Conservation (phyloP, 306 rosid species). For the Ceratonia siliqua region DNA sequence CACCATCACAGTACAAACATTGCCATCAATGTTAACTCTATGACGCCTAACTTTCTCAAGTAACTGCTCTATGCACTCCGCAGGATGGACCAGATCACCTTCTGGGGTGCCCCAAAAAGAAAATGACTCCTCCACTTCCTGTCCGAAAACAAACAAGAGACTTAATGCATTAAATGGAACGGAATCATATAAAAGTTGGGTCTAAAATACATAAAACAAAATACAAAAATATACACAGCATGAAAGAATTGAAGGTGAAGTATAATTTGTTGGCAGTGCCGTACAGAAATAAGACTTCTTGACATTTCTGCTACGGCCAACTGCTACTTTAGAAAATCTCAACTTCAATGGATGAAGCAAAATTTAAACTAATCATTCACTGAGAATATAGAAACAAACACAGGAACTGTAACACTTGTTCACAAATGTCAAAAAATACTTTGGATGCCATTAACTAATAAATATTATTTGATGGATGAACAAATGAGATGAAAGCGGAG, state of each 20-base stretch:
- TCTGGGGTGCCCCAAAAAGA: conserved; percentile 95
- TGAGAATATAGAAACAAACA: not conserved
- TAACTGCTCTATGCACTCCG: conserved; percentile 96
- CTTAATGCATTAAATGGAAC: not conserved
- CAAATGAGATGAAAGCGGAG: not conserved
- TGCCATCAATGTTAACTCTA: conserved; percentile 94
- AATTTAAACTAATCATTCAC: not conserved
- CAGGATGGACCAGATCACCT: conserved; percentile 95
- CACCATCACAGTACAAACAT: conserved; percentile 97
- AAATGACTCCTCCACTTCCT: conserved; percentile 88
- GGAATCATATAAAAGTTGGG: conserved; percentile 9
- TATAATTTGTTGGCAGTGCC: not conserved
- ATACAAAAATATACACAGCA: not conserved
- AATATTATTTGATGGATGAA: conserved; percentile 21
- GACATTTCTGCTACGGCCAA: not conserved
- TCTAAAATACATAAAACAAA: not conserved
- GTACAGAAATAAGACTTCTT: not conserved
- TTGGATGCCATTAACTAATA: not conserved
- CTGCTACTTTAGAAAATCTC: not conserved
- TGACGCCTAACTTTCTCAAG: conserved; percentile 97
- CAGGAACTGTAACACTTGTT: not conserved
- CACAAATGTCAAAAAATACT: not conserved
- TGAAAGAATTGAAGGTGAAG: not conserved
- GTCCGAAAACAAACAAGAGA: conserved; percentile 33
- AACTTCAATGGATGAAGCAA: not conserved